Base-by-base conservation (phyloP, 371 early-diverging fungal genomes). In the Mucor indicus region DNA sequence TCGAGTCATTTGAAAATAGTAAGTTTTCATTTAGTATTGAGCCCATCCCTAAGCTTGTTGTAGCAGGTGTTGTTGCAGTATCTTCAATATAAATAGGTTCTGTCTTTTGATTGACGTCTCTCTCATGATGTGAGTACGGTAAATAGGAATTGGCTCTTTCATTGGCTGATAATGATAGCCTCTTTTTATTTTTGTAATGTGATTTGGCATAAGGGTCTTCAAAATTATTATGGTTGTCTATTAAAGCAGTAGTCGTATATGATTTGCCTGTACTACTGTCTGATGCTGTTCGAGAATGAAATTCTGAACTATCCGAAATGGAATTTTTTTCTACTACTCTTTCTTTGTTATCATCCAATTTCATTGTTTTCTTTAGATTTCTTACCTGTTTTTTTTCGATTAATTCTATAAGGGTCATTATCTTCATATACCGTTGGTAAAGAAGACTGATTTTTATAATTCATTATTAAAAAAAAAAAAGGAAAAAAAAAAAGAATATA, bases 111-210 rank as follows among this genome's bases (percentile, higher is more conserved):
- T 29, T 35, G 5, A 62, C 62, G 41, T 72, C 69, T 33, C 62
- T 46, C 33, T 40, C 44, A 32, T 72, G 73, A 35, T 69, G 67
- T 23, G 69, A 72, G 33, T 72, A 72, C 4, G 73, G 73, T 19
- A 72, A 40, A 53, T 72, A 72, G 0, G 73, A 69, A 46, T 72
- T 72, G 47, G 69, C 62, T 54, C 71, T 42, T 1, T 60, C 40
- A n/a, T n/a, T n/a, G n/a, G n/a, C n/a, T n/a, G n/a, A n/a, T n/a
- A n/a, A n/a, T n/a, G n/a, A n/a, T n/a, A n/a, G n/a, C n/a, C n/a
- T n/a, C n/a, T n/a, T n/a, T n/a, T n/a, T n/a, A n/a, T n/a, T n/a
- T n/a, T n/a, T n/a, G n/a, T n/a, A n/a, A n/a, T n/a, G n/a, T n/a
- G n/a, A n/a, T n/a, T n/a, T n/a, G 20, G 57, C 59, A 38, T 71